Evolutionary conservation across 257 asterid species (phyloP).

Genomic region (Plantago major): DNA sequence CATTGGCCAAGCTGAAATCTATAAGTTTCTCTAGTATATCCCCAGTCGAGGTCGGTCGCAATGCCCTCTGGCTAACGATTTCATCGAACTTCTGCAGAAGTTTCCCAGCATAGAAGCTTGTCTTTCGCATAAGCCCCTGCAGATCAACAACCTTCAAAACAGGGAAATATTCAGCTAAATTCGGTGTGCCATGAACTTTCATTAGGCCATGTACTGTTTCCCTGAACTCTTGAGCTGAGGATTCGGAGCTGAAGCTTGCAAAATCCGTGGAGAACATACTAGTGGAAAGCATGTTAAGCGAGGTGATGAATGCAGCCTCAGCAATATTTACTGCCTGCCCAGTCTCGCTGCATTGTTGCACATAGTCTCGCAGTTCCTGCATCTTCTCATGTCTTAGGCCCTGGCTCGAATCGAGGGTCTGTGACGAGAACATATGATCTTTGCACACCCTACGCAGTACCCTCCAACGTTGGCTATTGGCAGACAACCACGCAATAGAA

Average conservation of each 20-base stretch:
- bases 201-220: slow-evolving; percentile 20
- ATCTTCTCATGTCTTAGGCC: slow-evolving; percentile 31
- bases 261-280: slow-evolving; percentile 26
- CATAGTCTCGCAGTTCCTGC: slow-evolving; percentile 18
- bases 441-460: slow-evolving; percentile 26
- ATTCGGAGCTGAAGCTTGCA: slow-evolving; percentile 10
- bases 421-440: slow-evolving; percentile 24
- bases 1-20: slow-evolving; percentile 16
- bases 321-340: slow-evolving; percentile 22
- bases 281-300: slow-evolving; percentile 27
- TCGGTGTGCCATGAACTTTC: slow-evolving; percentile 8
- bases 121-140: slow-evolving; percentile 20
- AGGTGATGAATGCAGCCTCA: slow-evolving; percentile 25
- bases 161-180: slow-evolving; percentile 19
- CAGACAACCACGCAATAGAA: slow-evolving; percentile 25
- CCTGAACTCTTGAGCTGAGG: slow-evolving; percentile 25
- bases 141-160: slow-evolving; percentile 19
- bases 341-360: slow-evolving; percentile 15
- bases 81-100: slow-evolving; percentile 12
- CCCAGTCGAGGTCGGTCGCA: background rate
- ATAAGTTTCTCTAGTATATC: slow-evolving; percentile 31
- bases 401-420: slow-evolving; percentile 26
- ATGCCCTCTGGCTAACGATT: slow-evolving; percentile 21
- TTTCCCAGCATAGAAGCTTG: background rate
- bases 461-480: slow-evolving; percentile 18